Base-by-base conservation (phyloP, 768 basidiomycete genomes). In the Artomyces pyxidatus region DNA sequence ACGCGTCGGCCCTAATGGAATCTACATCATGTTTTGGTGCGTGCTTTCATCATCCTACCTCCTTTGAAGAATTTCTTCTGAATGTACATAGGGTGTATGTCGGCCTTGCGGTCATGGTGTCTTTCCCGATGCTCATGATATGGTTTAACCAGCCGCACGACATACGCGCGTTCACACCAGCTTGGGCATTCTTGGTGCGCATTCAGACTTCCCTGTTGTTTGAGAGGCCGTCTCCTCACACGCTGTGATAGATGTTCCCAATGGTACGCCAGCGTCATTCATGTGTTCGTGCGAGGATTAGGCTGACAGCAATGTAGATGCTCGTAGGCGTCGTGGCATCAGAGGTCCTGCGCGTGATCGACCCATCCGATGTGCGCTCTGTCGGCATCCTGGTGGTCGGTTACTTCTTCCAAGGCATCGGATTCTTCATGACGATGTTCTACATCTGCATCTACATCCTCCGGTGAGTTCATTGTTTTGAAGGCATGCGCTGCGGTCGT, bases 381-480 rank as follows among this genome's bases (percentile, higher is more conserved):
- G 41, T 75, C 11, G 71, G 72, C 17, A 65, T 76, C 21, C 63
- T 75, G 14, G 58, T 74, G 37, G 57, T 60, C 2, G 70, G 70
- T 6, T 75, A 76, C 61, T 71, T 72, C 59, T 76, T 75, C 61
- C 73, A 75, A 66, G 73, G 71, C 66, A 12, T 47, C 38, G 72
- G 73, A 6, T 73, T 71, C 61, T 74, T 74, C 62, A 68, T 74
- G 65, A 73, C 73, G 10, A 70, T 73, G 58, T 71, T 74, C 55
- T 75, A 76, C 50, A 68, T 76, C 32, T 71, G 71, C 58, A 73
- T 74, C 37, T 76, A 75, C 50, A 63, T 76, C 44, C 68, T 74
- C 42, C 64, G 71, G 66, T 70, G 40, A n/a, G 68, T 57, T 45
- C 32, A 26, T 12, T 27, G 26, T 38, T 27, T 49, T 27, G 35